Evolutionary conservation across 2,329 filamentous ascomycete genomes (phyloP).

Genomic region (Zymoseptoria brevis): DNA sequence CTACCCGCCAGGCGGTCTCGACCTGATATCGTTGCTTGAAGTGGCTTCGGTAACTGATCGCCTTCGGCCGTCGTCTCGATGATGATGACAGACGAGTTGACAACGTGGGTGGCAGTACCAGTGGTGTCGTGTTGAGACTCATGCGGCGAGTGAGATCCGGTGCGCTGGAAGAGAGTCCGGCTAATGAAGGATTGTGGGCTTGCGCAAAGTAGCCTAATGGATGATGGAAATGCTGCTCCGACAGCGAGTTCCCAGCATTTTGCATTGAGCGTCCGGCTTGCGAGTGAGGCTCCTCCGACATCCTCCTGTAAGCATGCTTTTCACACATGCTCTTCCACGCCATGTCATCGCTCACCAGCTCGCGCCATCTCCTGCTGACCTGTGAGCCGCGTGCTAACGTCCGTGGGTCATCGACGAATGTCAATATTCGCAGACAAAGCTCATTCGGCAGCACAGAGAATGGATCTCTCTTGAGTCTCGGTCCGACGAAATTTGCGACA

Average conservation of each 20-base stretch:
- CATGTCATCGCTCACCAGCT: slow-evolving; percentile 90
- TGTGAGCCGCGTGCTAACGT: slow-evolving; percentile 88
- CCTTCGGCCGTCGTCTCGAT: slow-evolving; percentile 45
- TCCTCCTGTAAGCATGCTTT: slow-evolving; percentile 76
- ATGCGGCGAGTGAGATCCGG: slow-evolving; percentile 36
- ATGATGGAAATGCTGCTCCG: slow-evolving; percentile 18
- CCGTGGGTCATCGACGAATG: slow-evolving; percentile 94
- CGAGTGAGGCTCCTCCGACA: slow-evolving; percentile 38
- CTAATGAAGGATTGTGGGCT: slow-evolving; percentile 22
- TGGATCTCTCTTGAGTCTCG: slow-evolving; percentile 88
- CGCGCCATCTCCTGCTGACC: slow-evolving; percentile 90
- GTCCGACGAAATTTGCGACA: slow-evolving; percentile 91
- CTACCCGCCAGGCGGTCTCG: slow-evolving; percentile 91
- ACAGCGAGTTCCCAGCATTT: slow-evolving; percentile 6
- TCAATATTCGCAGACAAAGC: slow-evolving; percentile 84
- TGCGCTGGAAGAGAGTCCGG: slow-evolving; percentile 39
- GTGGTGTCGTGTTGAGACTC: slow-evolving; percentile 17
- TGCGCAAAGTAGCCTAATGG: slow-evolving; percentile 25
- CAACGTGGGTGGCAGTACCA: slow-evolving; percentile 20
- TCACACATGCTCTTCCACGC: slow-evolving; percentile 97
- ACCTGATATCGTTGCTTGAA: slow-evolving; percentile 98
- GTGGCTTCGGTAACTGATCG: slow-evolving; percentile 85
- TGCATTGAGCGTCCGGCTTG: slow-evolving; percentile 17
- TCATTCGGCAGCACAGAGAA: slow-evolving; percentile 90
- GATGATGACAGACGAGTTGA: slow-evolving; percentile 29